A percentile compares a stretch with the other conserved stretches of the same genome.
Evolutionary conservation across 225 moss, liverwort and hornwort genomes (phyloP).

Genomic region (Pseudisothecium myosuroides): DNA sequence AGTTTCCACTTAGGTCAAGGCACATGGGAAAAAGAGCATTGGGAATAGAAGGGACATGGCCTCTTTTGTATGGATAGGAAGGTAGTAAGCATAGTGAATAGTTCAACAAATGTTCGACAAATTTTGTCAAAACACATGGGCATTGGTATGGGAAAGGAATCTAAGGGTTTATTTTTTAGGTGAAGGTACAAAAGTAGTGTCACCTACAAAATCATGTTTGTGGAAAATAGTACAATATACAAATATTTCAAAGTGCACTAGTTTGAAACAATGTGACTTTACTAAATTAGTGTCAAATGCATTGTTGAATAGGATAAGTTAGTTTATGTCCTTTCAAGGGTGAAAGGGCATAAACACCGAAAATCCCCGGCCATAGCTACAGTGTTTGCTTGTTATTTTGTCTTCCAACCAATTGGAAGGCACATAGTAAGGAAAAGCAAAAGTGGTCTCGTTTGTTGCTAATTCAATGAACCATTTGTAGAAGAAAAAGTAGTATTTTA

Average conservation of each 20-base stretch:
- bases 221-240: too few species aligned
- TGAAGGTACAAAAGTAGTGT: background rate
- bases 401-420: background rate
- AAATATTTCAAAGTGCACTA: fast-evolving
- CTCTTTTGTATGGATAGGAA: background rate
- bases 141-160: background rate
- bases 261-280: background rate
- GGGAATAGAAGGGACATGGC: background rate
- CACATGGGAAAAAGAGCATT: background rate
- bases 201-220: background rate
- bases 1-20: background rate
- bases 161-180: fast-evolving
- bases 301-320: background rate
- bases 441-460: background rate
- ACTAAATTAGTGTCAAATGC: background rate
- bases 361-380: too few species aligned
- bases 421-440: fast-evolving
- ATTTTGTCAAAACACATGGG: background rate
- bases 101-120: background rate
- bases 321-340: too few species aligned
- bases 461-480: background rate
- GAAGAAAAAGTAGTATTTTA: background rate
- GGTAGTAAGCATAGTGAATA: background rate
- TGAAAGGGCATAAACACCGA: too few species aligned
- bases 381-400: background rate